Evolutionary conservation across 345 rosid species (phyloP).

Genomic region (Citrus glauca): DNA sequence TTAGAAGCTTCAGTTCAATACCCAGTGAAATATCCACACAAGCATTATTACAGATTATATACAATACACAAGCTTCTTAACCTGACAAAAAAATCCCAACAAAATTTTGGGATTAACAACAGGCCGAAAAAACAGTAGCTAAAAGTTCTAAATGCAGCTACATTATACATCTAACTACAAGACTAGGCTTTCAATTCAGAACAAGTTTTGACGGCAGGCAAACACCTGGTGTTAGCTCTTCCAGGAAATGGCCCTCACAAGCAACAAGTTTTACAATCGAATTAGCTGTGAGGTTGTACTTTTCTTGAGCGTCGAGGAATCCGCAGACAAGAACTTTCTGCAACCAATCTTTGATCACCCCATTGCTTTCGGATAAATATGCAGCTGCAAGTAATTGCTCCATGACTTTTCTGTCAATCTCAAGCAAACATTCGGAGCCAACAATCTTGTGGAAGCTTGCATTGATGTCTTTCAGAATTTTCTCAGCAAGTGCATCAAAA

Average conservation of each 20-base stretch:
- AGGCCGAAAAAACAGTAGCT: constrained; percentile 12
- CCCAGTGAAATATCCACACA: neutral
- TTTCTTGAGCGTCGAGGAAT: constrained; percentile 35
- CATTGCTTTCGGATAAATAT: constrained; percentile 34
- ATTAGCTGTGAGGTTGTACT: constrained; percentile 31
- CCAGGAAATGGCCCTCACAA: constrained; percentile 10
- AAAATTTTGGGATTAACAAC: constrained; percentile 19
- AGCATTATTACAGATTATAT: constrained; percentile 9
- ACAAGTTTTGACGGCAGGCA: constrained; percentile 30
- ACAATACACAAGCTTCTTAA: constrained; percentile 14
- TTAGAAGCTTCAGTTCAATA: neutral
- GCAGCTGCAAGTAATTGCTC: constrained; percentile 49
- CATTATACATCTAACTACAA: constrained; percentile 22
- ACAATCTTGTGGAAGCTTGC: constrained; percentile 32
- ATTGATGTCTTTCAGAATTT: constrained; percentile 25
- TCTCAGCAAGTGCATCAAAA: constrained; percentile 47
- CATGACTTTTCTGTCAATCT: constrained; percentile 47
- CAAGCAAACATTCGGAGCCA: constrained; percentile 32
- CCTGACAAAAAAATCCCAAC: constrained; percentile 21
- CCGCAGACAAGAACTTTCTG: constrained; percentile 37
- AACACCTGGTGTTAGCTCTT: constrained; percentile 16
- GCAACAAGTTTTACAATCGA: constrained; percentile 41
- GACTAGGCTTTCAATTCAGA: constrained; percentile 17
- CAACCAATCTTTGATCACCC: constrained; percentile 42
- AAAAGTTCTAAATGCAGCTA: constrained; percentile 9